Evolutionary conservation across 2,329 filamentous ascomycete genomes (phyloP).

Genomic region (Xylaria sp.): DNA sequence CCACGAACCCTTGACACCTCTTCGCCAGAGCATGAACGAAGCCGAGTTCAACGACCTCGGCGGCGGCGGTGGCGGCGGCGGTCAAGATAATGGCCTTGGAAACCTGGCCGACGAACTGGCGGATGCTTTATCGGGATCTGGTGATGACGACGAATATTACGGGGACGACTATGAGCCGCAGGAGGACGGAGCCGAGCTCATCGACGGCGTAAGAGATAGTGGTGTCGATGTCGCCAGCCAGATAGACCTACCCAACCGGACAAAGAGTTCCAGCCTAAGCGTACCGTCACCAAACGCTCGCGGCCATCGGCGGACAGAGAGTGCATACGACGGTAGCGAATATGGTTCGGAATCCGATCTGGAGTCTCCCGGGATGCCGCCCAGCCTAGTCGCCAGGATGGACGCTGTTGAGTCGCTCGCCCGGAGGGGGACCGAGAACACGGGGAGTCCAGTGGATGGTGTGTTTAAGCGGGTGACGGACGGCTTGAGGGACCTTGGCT

Average conservation of each 20-base stretch:
- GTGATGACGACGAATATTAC: conserved; percentile 66
- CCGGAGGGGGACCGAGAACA: conserved; percentile 72
- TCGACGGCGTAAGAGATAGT: conserved; percentile 54
- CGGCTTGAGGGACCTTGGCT: conserved; percentile 76
- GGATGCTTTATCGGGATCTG: conserved; percentile 75
- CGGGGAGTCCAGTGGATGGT: conserved; percentile 71
- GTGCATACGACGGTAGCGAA: conserved; percentile 77
- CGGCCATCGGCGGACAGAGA: conserved; percentile 63
- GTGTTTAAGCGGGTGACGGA: conserved; percentile 77
- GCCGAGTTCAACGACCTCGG: conserved; percentile 60
- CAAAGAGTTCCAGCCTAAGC: conserved; percentile 56
- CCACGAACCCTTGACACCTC: conserved; percentile 62
- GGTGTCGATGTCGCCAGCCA: conserved; percentile 56
- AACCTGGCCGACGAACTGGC: conserved; percentile 85
- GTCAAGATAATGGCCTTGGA: conserved; percentile 69
- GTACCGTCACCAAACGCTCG: conserved; percentile 57
- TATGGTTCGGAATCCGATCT: conserved; percentile 79
- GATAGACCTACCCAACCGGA: conserved; percentile 43
- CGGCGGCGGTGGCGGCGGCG: conserved; percentile 54
- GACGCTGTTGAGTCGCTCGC: conserved; percentile 78
- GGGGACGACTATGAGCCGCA: conserved; percentile 53
- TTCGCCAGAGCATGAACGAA: conserved; percentile 60
- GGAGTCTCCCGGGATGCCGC: conserved; percentile 74
- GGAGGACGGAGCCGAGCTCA: conserved; percentile 41
- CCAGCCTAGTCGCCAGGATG: conserved; percentile 74